Evolutionary conservation across 352 stramenopile species (phyloP).

Genomic region (Elongisporangium anandrum): DNA sequence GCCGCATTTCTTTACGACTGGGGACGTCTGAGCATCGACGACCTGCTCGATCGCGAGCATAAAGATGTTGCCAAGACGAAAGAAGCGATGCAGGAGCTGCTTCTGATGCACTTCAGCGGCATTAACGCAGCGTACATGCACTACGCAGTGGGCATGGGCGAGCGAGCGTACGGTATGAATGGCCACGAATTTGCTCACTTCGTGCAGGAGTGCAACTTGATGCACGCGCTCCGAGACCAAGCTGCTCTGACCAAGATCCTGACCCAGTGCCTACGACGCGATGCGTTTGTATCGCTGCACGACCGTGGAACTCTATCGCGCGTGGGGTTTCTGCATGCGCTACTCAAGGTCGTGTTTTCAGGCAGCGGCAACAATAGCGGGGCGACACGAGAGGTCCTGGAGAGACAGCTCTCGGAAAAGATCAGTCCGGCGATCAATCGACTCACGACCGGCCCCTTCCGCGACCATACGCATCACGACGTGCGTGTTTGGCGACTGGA

Average conservation of each 20-base stretch:
- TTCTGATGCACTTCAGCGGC: conserved; percentile 44
- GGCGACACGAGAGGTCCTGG: conserved; percentile 22
- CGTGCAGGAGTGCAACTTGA: conserved; percentile 61
- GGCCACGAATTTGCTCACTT: conserved; percentile 67
- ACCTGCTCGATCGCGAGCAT: conserved; percentile 26
- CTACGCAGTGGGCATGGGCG: conserved; percentile 64
- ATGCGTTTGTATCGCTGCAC: conserved; percentile 41
- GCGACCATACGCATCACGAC: conserved; percentile 72
- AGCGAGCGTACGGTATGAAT: conserved; percentile 63
- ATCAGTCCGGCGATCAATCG: conserved; percentile 47
- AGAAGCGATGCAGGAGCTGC: conserved; percentile 46
- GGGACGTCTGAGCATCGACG: conserved; percentile 47
- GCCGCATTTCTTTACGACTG: conserved; percentile 81
- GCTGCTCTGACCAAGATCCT: conserved; percentile 9
- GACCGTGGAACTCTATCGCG: conserved; percentile 52
- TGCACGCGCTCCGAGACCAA: conserved; percentile 41
- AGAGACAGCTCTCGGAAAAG: conserved; percentile 34
- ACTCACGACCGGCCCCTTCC: conserved; percentile 64
- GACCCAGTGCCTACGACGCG: conserved; percentile 25
- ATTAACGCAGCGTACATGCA: conserved; percentile 72
- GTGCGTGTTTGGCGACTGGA: conserved; percentile 19
- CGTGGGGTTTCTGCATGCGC: conserved; percentile 64
- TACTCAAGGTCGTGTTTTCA: conserved; percentile 39
- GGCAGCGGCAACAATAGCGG: conserved; percentile 12
- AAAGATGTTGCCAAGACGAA: conserved; percentile 21